Percentiles rank a stretch among this genome's conserved stretches.
Evolutionary conservation across 352 stramenopile genomes (phyloP).

Genomic region (Phytopythium oedochilum): DNA sequence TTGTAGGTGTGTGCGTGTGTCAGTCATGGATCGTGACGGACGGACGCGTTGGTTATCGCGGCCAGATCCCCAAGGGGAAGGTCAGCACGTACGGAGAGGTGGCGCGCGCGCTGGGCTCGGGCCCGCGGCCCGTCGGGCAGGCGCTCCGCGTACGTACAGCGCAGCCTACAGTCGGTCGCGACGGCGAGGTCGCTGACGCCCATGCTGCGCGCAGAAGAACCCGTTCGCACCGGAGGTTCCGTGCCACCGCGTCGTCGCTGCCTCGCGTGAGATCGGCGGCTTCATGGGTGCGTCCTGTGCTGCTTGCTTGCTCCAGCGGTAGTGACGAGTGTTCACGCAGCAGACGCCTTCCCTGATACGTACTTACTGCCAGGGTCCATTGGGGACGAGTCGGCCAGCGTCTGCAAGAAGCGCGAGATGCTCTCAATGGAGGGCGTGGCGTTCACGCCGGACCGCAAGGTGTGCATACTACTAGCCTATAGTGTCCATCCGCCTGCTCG

Average conservation of each 20-base stretch:
- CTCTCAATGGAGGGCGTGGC: constrained; percentile 57
- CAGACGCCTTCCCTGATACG: background rate
- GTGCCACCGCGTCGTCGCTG: constrained; percentile 77
- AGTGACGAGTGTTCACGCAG: no score
- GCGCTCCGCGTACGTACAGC: constrained; percentile 37
- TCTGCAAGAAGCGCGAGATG: constrained; percentile 66
- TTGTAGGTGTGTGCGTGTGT: no score
- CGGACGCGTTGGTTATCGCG: background rate
- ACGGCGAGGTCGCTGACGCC: background rate
- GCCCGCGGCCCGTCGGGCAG: constrained; percentile 72
- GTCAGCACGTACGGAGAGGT: constrained; percentile 78
- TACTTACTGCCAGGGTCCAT: constrained; percentile 30
- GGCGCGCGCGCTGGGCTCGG: constrained; percentile 52
- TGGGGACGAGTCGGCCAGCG: constrained; percentile 48
- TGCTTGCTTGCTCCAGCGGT: no score
- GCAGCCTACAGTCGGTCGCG: no score
- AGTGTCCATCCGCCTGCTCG: no score
- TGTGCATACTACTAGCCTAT: no score
- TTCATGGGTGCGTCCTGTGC: constrained; percentile 49
- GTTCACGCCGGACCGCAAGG: constrained; percentile 60
- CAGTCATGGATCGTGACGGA: no score
- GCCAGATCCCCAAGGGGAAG: constrained; percentile 70
- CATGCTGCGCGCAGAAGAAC: constrained; percentile 59
- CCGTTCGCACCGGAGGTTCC: constrained; percentile 74
- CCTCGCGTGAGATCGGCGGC: constrained; percentile 56